Evolutionary conservation across 352 stramenopile species (phyloP), one percentile per base, ranked within the genome.

Genomic region (Phytophthora europaea): DNA sequence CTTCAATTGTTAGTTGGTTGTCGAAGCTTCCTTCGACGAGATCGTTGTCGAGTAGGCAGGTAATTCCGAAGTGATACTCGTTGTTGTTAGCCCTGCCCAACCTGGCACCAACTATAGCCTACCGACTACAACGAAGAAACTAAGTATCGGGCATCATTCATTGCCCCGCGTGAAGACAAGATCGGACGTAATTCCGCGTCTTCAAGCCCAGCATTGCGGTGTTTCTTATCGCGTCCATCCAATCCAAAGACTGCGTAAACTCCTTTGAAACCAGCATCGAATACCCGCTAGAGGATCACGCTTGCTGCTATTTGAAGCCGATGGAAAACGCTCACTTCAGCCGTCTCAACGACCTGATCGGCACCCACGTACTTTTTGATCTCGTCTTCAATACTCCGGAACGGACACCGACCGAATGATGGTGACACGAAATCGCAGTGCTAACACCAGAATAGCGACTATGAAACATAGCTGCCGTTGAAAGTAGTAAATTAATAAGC

Each of bases 21-120:
- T 65, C 64, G 54, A 65, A 65, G 54, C 13, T n/a, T 31, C 43
- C 54, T 70, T 70, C 54, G 43, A 65, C 64, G 34, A 38, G 23
- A 28, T 31, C 26, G 54, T 38, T 64, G 28, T 43, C 36, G 23
- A 18, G 47, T 20, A 8, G 26, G 53, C 45, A 53, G 55, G 59
- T 22, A 65, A 65, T 65, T 71, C 43, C 43, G 43, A 65, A 65
- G 31, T 71, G 54, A n/a, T 45, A 26, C 12, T 28, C 26, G n/a
- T 16, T 26, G 16, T 16, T 6, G n/a, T 3, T 23, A 34, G 13
- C 13, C 15, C 36, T 18, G 28, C 26, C 10, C 5, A 51, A 23
- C 9, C 0, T 38, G 31, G 28, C 20, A 58, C 53, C 22, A 70
- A 65, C 63, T 58, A 53, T 64, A 64, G 63, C 31, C 26, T 26